phyloP scores from a whole-genome alignment of 768 basidiomycete species.

The Lentinula boryana region DNA sequence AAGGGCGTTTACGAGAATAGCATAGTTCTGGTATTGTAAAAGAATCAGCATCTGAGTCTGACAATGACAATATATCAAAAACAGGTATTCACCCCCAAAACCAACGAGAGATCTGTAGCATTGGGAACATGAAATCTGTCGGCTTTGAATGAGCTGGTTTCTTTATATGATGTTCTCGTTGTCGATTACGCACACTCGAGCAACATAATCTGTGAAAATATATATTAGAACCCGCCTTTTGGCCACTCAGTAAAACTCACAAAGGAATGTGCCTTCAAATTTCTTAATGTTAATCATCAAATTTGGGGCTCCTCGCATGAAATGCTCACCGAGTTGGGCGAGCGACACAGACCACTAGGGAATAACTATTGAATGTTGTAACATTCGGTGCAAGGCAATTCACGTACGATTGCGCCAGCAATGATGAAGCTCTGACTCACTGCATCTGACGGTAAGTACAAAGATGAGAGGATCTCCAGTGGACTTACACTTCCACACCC shows the following conservation, averaged over 20 bases:
- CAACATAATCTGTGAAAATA: not conserved
- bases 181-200: not conserved
- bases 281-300: not conserved
- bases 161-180: too few species aligned
- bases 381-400: not conserved
- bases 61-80: not conserved
- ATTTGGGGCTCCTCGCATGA: not conserved
- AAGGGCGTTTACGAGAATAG: slow-evolving; percentile 2
- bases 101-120: not conserved
- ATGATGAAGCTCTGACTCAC: not conserved
- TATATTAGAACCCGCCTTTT: not conserved
- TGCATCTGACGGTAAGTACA: not conserved
- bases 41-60: not conserved
- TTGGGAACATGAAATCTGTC: not conserved
- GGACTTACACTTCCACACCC: not conserved
- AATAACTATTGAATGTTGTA: not conserved
- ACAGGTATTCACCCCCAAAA: not conserved
- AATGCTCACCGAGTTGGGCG: slow-evolving; percentile 4
- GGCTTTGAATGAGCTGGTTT: not conserved
- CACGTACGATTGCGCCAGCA: not conserved
- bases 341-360: slow-evolving; percentile 1
- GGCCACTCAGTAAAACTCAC: not conserved
- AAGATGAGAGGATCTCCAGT: not conserved
- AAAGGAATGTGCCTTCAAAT: slow-evolving; percentile 2
- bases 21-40: not conserved